These are phyloP conservation scores for Ploettnerulaceae sp. DNA, from an alignment of 2,329 filamentous ascomycete species.

Conservation along the genomic window DNA sequence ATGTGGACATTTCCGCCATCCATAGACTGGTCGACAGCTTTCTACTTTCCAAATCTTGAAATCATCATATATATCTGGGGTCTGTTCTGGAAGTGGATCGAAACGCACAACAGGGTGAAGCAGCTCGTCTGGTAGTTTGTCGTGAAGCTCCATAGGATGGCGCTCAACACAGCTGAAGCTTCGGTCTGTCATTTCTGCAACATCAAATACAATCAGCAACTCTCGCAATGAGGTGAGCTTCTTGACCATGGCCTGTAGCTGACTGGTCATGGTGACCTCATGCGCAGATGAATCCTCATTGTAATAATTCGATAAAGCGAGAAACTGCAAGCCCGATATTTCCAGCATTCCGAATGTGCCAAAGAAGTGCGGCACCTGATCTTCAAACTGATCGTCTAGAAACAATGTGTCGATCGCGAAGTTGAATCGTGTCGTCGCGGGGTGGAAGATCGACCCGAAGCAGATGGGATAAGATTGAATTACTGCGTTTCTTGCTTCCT, in stretches of 20 bases:
- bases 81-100: not conserved
- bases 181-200: slow-evolving; percentile 4
- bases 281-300: not conserved
- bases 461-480: slow-evolving; percentile 17
- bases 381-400: slow-evolving; percentile 10
- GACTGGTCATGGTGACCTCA: not conserved
- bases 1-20: slow-evolving; percentile 19
- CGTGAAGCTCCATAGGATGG: slow-evolving; percentile 8
- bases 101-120: not conserved
- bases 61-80: not conserved
- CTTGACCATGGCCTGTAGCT: slow-evolving; percentile 2
- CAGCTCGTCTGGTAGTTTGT: slow-evolving; percentile 10
- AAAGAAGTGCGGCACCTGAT: slow-evolving; percentile 19
- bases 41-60: slow-evolving; percentile 4
- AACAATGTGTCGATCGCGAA: slow-evolving; percentile 20
- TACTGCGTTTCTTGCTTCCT: slow-evolving; percentile 18
- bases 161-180: slow-evolving; percentile 7
- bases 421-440: slow-evolving; percentile 19
- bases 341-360: slow-evolving; percentile 15
- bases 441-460: slow-evolving; percentile 19
- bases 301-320: slow-evolving; percentile 15
- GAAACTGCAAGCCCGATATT: slow-evolving; percentile 9
- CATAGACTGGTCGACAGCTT: slow-evolving; percentile 14
- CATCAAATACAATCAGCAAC: slow-evolving; percentile 12
- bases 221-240: slow-evolving; percentile 10